Percentiles rank a stretch among this genome's conserved stretches.
phyloP scores from a whole-genome alignment of 2,329 filamentous ascomycete species.

The Hypocrella siamensis region DNA sequence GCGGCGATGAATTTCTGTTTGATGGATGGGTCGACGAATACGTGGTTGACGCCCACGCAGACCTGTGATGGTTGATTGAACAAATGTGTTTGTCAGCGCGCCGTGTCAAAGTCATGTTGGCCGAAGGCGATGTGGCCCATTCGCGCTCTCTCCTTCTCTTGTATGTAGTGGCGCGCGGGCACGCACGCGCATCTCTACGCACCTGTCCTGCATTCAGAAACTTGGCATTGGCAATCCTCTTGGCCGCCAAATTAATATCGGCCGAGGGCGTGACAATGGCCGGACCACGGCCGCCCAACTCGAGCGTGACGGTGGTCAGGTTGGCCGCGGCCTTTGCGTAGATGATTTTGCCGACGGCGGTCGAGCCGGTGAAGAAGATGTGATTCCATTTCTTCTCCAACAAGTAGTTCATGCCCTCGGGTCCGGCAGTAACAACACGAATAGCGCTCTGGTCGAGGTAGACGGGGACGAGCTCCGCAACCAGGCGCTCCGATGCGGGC shows the following conservation, averaged over 20 bases:
- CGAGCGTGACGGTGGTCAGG: constrained; percentile 26
- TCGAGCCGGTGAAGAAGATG: constrained; percentile 29
- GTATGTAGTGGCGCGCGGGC: not conserved
- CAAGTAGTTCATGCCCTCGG: constrained; percentile 18
- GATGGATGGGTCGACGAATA: constrained; percentile 24
- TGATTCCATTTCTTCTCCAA: constrained; percentile 23
- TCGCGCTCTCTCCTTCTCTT: too few relatives aligned
- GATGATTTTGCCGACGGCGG: constrained; percentile 20
- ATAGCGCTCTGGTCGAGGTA: constrained; percentile 26
- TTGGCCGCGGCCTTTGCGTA: constrained; percentile 24
- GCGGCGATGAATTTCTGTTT: constrained; percentile 18
- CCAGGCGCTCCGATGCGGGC: constrained; percentile 15
- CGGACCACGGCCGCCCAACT: constrained; percentile 28
- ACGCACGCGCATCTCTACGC: not conserved
- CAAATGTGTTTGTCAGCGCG: not conserved
- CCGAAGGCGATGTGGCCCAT: too few relatives aligned
- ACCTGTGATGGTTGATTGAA: constrained; percentile 13
- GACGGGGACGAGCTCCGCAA: constrained; percentile 21
- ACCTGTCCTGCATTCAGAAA: constrained; percentile 22
- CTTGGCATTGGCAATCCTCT: constrained; percentile 25
- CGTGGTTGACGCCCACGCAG: constrained; percentile 21
- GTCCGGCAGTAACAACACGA: constrained; percentile 18
- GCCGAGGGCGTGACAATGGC: constrained; percentile 24
- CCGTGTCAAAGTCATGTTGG: not conserved
- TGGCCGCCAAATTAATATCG: constrained; percentile 24